Percentiles rank a stretch among this genome's conserved stretches.
phyloP scores from a whole-genome alignment of 345 rosid genomes.

The Lagerstroemia speciosa region DNA sequence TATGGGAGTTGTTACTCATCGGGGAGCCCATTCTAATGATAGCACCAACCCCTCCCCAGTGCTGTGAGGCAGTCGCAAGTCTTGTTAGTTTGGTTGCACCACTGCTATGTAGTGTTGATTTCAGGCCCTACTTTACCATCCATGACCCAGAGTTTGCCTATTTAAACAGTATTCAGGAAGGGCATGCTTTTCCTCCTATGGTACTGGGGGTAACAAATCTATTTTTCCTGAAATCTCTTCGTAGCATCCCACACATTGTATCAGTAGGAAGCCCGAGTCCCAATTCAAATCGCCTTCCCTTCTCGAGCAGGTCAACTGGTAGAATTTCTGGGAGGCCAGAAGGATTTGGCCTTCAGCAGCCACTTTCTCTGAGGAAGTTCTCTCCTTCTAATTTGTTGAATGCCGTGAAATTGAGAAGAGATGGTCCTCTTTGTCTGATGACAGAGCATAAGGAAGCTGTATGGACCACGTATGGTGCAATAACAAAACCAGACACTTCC shows the following conservation, averaged over 20 bases:
- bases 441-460: constrained; percentile 97
- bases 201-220: constrained; percentile 92
- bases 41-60: constrained; percentile 95
- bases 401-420: constrained; percentile 80
- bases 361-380: constrained; percentile 70
- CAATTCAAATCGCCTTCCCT: constrained; percentile 45
- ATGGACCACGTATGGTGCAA: constrained; percentile 74
- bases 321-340: constrained; percentile 59
- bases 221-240: constrained; percentile 89
- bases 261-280: constrained; percentile 81
- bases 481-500: constrained; percentile 93
- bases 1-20: constrained; percentile 86
- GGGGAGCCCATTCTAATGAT: constrained; percentile 92
- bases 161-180: constrained; percentile 65
- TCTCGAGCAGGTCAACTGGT: constrained; percentile 58
- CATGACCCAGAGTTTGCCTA: constrained; percentile 79
- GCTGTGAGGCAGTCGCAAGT: constrained; percentile 94
- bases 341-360: constrained; percentile 62
- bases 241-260: constrained; percentile 71
- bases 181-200: constrained; percentile 81
- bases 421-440: constrained; percentile 96
- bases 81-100: constrained; percentile 93
- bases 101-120: constrained; percentile 72
- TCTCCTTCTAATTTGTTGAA: constrained; percentile 77
- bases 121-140: constrained; percentile 97